Evolutionary conservation across 2,329 filamentous ascomycete genomes (phyloP).

Genomic region (Cladorrhinum sp.): DNA sequence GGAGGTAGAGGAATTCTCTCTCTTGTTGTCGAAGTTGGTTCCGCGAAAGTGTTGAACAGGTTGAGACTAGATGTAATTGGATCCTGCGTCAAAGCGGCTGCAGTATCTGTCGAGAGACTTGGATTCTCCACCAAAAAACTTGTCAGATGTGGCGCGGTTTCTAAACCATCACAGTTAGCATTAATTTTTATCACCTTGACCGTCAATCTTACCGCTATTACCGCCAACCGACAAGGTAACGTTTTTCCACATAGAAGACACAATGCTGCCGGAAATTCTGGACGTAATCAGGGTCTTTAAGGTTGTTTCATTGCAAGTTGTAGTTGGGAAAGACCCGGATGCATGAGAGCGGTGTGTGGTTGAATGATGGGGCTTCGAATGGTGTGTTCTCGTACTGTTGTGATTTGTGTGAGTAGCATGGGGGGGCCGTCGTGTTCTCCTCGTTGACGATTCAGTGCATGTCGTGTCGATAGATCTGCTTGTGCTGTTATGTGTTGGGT

Average conservation of each 20-base stretch:
- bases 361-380: background rate
- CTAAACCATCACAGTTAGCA: background rate
- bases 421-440: constrained; percentile 1
- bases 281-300: constrained; percentile 21
- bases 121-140: background rate
- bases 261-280: background rate
- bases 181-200: background rate
- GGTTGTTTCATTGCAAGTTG: constrained; percentile 25
- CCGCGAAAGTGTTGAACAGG: background rate
- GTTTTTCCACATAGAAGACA: constrained; percentile 10
- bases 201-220: constrained; percentile 2
- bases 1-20: background rate
- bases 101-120: background rate
- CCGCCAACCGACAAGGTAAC: constrained; percentile 7
- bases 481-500: constrained; percentile 16
- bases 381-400: background rate
- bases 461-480: constrained; percentile 21
- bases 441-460: constrained; percentile 19
- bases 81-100: background rate
- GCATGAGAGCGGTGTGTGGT: background rate
- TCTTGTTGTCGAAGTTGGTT: background rate
- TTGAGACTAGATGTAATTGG: no score
- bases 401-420: constrained; percentile 4
- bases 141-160: background rate
- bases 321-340: constrained; percentile 4